phyloP scores from a whole-genome alignment of 176 grass and related monocot genomes.

The Bolboschoenus planiculmis region DNA sequence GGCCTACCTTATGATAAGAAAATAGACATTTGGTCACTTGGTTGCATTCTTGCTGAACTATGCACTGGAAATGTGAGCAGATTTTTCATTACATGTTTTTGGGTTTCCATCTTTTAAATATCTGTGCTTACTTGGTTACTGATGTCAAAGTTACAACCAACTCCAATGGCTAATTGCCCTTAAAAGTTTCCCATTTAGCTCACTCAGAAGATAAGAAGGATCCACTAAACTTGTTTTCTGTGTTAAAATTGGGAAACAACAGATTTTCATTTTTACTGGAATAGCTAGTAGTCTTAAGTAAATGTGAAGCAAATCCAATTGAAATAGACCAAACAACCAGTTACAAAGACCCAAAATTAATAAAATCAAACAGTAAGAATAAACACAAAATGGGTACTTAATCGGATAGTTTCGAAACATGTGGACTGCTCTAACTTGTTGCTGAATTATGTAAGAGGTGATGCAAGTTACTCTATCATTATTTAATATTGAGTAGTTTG shows the following conservation, averaged over 20 bases:
- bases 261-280: neutral
- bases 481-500: neutral
- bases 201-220: neutral
- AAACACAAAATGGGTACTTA: neutral
- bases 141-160: neutral
- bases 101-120: neutral
- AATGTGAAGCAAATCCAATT: neutral
- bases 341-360: neutral
- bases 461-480: neutral
- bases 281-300: neutral
- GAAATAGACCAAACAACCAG: constrained; percentile 3
- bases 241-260: neutral
- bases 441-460: neutral
- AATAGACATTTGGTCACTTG: constrained; percentile 98
- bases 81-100: neutral
- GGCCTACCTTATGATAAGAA: constrained; percentile 95
- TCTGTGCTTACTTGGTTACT: neutral
- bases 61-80: constrained; percentile 95
- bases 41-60: constrained; percentile 97
- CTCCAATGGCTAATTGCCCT: neutral
- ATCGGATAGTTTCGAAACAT: neutral
- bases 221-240: neutral
- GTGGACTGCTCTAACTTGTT: neutral
- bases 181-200: neutral
- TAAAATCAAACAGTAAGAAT: neutral